Evolutionary conservation across 2,329 filamentous ascomycete species (phyloP).

Genomic region (Fusarium tanahbumbuense): DNA sequence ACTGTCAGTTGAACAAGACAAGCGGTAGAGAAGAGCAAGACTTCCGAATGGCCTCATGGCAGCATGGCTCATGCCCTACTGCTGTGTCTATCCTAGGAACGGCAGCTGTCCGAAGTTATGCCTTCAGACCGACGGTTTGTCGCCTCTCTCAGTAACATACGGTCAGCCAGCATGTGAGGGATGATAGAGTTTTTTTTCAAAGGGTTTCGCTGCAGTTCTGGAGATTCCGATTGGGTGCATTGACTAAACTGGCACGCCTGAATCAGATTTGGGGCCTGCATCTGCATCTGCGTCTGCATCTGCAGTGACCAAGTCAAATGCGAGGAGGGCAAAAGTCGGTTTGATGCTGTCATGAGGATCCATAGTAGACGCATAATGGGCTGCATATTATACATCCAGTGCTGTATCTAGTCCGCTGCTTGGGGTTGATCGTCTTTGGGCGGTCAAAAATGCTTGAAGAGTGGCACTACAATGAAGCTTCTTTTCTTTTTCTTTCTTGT

Average conservation of each 20-base stretch:
- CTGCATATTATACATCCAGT: constrained; percentile 1
- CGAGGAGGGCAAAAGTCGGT: constrained; percentile 9
- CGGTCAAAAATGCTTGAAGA: not conserved
- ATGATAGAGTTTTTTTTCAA: constrained; percentile 7
- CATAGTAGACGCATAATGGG: constrained; percentile 14
- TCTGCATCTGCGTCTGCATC: not conserved
- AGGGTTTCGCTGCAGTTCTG: constrained; percentile 5
- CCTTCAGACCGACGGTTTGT: constrained; percentile 11
- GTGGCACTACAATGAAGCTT: not conserved
- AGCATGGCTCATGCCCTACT: not conserved
- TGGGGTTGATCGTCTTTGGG: constrained; percentile 23
- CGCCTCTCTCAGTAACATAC: not conserved
- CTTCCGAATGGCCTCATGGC: not conserved
- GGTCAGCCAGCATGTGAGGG: constrained; percentile 25
- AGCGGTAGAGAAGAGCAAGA: not conserved
- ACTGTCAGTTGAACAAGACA: not conserved
- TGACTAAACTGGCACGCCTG: constrained; percentile 34
- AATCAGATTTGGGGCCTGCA: constrained; percentile 9
- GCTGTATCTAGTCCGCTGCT: not conserved
- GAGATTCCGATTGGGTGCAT: constrained; percentile 16
- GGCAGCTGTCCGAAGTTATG: constrained; percentile 4
- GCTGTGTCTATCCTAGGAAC: not conserved
- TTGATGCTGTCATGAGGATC: constrained; percentile 12
- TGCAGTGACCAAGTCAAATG: constrained; percentile 2
- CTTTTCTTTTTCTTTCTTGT: not conserved